phyloP scores from a whole-genome alignment of 169 alveolate species.

The Perkinsus olseni region DNA sequence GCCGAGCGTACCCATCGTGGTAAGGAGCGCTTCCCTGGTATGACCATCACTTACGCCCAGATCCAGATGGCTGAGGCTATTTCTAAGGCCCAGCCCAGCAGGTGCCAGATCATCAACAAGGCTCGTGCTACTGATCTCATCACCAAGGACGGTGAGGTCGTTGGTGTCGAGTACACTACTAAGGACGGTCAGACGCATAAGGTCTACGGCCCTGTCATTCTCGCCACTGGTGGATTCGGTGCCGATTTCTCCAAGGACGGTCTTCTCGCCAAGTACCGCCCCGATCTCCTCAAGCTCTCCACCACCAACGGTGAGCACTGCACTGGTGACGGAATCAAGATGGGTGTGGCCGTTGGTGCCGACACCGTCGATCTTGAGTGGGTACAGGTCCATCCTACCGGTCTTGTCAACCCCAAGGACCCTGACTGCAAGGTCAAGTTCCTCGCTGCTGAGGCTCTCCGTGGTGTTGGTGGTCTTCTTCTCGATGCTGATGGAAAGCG shows the following conservation, averaged over 20 bases:
- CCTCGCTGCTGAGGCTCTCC: conserved; percentile 48
- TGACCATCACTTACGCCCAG: conserved; percentile 36
- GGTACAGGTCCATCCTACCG: conserved; percentile 27
- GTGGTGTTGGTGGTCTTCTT: conserved; percentile 51
- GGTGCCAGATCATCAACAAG: conserved; percentile 23
- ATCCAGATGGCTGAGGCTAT: conserved; percentile 28
- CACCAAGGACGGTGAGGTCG: conserved; percentile 12
- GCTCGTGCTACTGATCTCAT: conserved; percentile 28
- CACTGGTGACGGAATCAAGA: conserved; percentile 40
- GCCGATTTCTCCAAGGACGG: conserved; percentile 30
- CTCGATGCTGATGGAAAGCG: conserved; percentile 47
- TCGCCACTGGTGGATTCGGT: conserved; percentile 45
- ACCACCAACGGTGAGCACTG: conserved; percentile 29
- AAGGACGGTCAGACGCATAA: conserved; percentile 5
- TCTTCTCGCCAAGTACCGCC: conserved; percentile 25
- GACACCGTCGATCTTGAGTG: conserved; percentile 38
- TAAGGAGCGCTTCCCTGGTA: conserved; percentile 24
- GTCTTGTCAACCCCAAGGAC: conserved; percentile 27
- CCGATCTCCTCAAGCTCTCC: conserved; percentile 22
- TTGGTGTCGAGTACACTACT: conserved; percentile 11
- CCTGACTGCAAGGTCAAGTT: conserved; percentile 29
- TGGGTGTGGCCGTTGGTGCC: conserved; percentile 47
- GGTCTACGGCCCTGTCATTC: conserved; percentile 23
- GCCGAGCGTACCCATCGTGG: conserved; percentile 42
- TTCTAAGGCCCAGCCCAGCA: conserved; percentile 11